Base-by-base conservation (phyloP, 306 rosid species). In the Trichosanthes truncata region DNA sequence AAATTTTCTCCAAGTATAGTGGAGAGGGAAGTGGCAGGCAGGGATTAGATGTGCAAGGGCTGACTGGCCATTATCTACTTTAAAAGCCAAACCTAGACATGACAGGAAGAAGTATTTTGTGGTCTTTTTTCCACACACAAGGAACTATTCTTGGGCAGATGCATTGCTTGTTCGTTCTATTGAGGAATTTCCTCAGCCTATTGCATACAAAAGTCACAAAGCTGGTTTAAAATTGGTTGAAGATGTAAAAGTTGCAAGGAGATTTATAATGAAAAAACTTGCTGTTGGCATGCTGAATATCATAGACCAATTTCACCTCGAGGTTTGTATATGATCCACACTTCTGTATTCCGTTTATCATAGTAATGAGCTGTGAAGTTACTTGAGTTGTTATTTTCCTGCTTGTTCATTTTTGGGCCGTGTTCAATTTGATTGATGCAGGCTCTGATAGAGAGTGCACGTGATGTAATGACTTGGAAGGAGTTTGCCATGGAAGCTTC, bases 21-120 rank as follows among this genome's bases (percentile, higher is more conserved):
- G 99, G 97, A 90, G 99, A 83, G 99, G 99, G 79, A 96, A 90
- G 87, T 93, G 99, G 99, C 93, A 91, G 87, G 93, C 97, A 65
- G 98, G 99, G 80, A 91, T 96, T 81, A 88, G 97, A 85, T 96
- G 99, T 78, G 89, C 93, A 29, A 89, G 94, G 86, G 98, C 96
- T 69, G 99, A 96, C 85, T 93, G 97, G 96, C 99, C 99, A 0
- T 86, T 96, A 81, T 88, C 98, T 43, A 91, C 97, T 84, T 84
- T 96, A 87, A 96, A 80, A 90, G 99, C 99, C 81, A 96, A 96
- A 79, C 99, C 99, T 9, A 93, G 97, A 23, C 99, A 96, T 82
- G 96, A 82, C 79, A 86, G 98, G 86, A 96, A 96, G 89, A 88
- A 96, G 79, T 96, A 93, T 86, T 88, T 88, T 84, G 97, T 96